These are phyloP conservation scores for Quercus phellos DNA, from an alignment of 331 rosid species.

Conservation along the genomic window DNA sequence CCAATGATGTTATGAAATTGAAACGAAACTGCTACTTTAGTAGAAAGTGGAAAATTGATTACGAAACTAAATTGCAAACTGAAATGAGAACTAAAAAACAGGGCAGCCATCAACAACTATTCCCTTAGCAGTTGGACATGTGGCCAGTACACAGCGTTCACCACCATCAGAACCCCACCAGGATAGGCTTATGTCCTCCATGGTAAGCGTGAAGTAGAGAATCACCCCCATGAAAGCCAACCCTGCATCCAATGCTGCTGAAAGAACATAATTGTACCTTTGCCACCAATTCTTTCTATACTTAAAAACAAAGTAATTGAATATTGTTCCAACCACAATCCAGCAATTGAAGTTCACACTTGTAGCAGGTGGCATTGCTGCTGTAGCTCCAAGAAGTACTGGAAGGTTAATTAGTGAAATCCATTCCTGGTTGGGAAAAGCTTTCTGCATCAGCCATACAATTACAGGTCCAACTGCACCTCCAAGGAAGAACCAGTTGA, in stretches of 20 bases:
- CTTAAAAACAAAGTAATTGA: conserved; percentile 70
- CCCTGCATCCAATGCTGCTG: conserved; percentile 76
- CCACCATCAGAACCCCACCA: conserved; percentile 69
- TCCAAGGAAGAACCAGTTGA: conserved; percentile 79
- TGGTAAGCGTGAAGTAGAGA: conserved; percentile 39
- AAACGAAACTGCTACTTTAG: neutral
- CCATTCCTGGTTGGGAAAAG: conserved; percentile 65
- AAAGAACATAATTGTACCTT: conserved; percentile 71
- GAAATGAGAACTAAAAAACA: neutral
- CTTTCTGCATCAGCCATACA: conserved; percentile 61
- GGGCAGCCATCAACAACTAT: conserved; percentile 44
- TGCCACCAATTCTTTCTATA: conserved; percentile 83
- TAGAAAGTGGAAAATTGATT: no score
- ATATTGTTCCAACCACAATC: conserved; percentile 57
- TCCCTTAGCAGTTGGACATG: conserved; percentile 61
- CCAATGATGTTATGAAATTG: neutral
- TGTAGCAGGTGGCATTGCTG: conserved; percentile 74
- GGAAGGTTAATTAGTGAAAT: conserved; percentile 73
- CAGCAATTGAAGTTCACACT: conserved; percentile 68
- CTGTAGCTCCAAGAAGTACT: conserved; percentile 69
- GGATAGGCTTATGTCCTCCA: conserved; percentile 10
- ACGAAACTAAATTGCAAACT: no score
- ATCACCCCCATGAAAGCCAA: conserved; percentile 71
- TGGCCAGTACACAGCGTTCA: conserved; percentile 40
- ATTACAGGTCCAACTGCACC: conserved; percentile 63